A percentile compares a stretch with the other conserved stretches of the same genome.
These are phyloP conservation scores for Penicillium robsamsonii DNA, from an alignment of 495 filamentous ascomycete species.

Conservation along the genomic window DNA sequence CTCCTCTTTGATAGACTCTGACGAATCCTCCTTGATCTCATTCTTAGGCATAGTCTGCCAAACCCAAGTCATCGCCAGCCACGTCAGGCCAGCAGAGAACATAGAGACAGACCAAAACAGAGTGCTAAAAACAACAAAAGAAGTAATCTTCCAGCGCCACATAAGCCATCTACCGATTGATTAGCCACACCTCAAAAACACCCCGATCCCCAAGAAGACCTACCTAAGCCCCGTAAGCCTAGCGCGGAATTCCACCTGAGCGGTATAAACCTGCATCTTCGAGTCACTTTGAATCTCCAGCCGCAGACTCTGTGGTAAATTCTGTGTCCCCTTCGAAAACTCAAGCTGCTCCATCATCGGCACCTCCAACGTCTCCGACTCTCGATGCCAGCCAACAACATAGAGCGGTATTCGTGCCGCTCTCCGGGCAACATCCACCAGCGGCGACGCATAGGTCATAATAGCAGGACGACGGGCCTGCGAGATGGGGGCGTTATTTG, in stretches of 20 bases:
- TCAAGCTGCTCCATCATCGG: slow-evolving; percentile 68
- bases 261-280: slow-evolving; percentile 71
- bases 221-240: slow-evolving; percentile 68
- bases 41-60: slow-evolving; percentile 24
- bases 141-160: slow-evolving; percentile 71
- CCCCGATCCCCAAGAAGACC: slow-evolving; percentile 7
- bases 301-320: slow-evolving; percentile 55
- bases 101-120: slow-evolving; percentile 76
- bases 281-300: slow-evolving; percentile 67
- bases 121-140: slow-evolving; percentile 62
- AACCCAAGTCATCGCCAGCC: slow-evolving; percentile 49
- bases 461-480: slow-evolving; percentile 60
- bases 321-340: slow-evolving; percentile 56
- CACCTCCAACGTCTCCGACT: slow-evolving; percentile 59
- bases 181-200: slow-evolving; percentile 12
- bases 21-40: slow-evolving; percentile 30
- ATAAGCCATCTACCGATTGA: slow-evolving; percentile 63
- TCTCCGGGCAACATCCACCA: slow-evolving; percentile 52
- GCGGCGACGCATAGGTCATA: slow-evolving; percentile 61
- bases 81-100: slow-evolving; percentile 56
- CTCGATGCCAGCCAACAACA: slow-evolving; percentile 52
- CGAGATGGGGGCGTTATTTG: slow-evolving; percentile 32
- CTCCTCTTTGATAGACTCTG: slow-evolving; percentile 33
- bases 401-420: slow-evolving; percentile 58
- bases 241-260: slow-evolving; percentile 64